Conservation (phyloP, 768 basidiomycete genomes). For the Leccinum imitatum region DNA sequence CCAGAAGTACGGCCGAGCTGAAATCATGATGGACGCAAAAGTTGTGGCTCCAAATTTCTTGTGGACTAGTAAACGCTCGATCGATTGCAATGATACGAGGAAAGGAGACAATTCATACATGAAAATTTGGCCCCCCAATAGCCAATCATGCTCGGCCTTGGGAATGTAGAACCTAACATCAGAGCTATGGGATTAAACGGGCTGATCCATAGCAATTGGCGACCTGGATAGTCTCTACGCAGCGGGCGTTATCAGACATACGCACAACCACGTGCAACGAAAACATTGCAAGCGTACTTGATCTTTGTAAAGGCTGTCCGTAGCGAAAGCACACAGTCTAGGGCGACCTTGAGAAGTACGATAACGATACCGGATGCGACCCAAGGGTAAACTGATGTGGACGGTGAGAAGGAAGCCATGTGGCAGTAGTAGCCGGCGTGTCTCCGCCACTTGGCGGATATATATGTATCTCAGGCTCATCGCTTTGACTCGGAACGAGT, state of each 20-base stretch:
- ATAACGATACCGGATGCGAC: conserved; percentile 2
- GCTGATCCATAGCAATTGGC: conserved; percentile 27
- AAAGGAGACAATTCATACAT: conserved; percentile 27
- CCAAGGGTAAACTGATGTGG: conserved; percentile 12
- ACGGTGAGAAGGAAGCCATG: not conserved
- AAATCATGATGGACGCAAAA: conserved; percentile 37
- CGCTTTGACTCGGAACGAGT: no score
- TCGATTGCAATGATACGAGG: no score
- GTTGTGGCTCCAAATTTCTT: conserved; percentile 39
- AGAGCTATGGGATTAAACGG: conserved; percentile 33
- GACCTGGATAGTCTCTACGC: conserved; percentile 23
- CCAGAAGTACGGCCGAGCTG: conserved; percentile 38
- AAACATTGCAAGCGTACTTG: conserved; percentile 8
- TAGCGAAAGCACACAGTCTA: conserved; percentile 4
- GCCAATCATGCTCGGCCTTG: conserved; percentile 28
- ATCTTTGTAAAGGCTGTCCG: conserved; percentile 15
- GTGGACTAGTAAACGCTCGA: conserved; percentile 32
- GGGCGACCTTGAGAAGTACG: conserved; percentile 5
- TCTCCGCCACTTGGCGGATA: no score
- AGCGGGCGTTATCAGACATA: no score
- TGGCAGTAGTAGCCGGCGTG: no score
- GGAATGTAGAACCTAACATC: conserved; percentile 33
- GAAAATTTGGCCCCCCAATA: conserved; percentile 32
- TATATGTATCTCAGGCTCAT: no score
- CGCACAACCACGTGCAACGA: no score